Evolutionary conservation across 495 filamentous ascomycete species (phyloP).

Genomic region (Penicillium cosmopolitanum): DNA sequence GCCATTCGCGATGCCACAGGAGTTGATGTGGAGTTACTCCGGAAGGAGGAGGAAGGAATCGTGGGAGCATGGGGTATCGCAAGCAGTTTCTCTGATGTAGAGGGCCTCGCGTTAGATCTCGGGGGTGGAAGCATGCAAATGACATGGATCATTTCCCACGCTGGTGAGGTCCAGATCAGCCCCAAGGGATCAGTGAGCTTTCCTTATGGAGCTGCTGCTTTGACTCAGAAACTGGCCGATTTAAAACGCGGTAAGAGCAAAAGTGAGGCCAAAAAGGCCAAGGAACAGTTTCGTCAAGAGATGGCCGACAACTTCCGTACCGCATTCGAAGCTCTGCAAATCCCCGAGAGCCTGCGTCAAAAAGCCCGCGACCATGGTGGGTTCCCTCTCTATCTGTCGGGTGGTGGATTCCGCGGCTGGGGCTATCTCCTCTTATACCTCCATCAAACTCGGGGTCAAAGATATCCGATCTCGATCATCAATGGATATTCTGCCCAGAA

Average conservation of each 20-base stretch:
- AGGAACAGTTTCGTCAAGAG: conserved; percentile 53
- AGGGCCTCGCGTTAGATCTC: conserved; percentile 82
- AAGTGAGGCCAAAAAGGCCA: conserved; percentile 30
- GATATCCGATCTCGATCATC: conserved; percentile 84
- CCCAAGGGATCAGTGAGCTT: conserved; percentile 56
- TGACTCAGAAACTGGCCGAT: conserved; percentile 62
- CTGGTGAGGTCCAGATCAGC: conserved; percentile 55
- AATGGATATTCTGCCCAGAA: conserved; percentile 74
- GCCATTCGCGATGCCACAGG: conserved; percentile 64
- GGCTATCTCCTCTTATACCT: conserved; percentile 75
- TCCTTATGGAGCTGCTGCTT: conserved; percentile 85
- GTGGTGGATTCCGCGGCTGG: conserved; percentile 90
- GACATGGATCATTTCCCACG: conserved; percentile 72
- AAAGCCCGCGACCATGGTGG: conserved; percentile 50
- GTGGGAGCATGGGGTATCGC: conserved; percentile 85
- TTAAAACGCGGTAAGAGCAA: conserved; percentile 42
- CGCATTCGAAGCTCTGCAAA: conserved; percentile 60
- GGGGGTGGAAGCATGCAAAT: conserved; percentile 92
- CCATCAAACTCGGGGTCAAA: conserved; percentile 62
- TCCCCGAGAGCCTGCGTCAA: conserved; percentile 57
- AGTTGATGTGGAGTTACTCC: conserved; percentile 70
- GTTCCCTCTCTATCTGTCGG: conserved; percentile 77
- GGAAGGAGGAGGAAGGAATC: conserved; percentile 79
- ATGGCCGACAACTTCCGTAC: conserved; percentile 60
- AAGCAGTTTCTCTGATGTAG: conserved; percentile 67